These are phyloP conservation scores for Myxozyma neotropica DNA, from an alignment of 805 yeast genomes.

Conservation along the genomic window DNA sequence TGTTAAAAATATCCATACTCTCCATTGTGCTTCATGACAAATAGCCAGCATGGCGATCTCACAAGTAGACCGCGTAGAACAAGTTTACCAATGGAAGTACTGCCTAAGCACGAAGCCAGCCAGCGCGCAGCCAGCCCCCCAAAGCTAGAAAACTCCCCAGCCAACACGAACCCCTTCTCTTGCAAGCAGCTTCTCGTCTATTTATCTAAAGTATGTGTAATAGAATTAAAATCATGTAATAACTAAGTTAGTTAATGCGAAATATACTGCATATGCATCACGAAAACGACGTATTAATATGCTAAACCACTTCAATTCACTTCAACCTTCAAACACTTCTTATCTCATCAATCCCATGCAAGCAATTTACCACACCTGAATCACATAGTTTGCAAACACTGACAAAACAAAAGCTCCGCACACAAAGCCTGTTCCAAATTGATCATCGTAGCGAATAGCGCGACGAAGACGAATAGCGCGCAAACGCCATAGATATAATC, in stretches of 20 bases:
- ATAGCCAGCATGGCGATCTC: no score
- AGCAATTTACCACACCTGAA: slow-evolving; percentile 22
- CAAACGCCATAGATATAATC: slow-evolving; percentile 79
- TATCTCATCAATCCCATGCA: background rate
- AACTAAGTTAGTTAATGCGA: background rate
- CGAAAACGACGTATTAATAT: background rate
- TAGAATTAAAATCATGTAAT: no score
- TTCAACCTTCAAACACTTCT: background rate
- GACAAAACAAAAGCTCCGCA: slow-evolving; percentile 75
- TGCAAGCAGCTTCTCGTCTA: no score
- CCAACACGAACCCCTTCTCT: no score
- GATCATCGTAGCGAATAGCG: slow-evolving; percentile 84
- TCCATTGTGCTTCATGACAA: no score
- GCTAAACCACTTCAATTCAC: background rate
- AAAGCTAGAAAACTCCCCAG: no score
- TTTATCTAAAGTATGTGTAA: no score
- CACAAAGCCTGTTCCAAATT: slow-evolving; percentile 80
- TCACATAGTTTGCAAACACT: slow-evolving; percentile 48
- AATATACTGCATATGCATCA: background rate
- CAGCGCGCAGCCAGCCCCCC: no score
- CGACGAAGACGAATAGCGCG: slow-evolving; percentile 77
- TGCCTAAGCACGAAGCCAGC: no score
- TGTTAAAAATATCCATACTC: no score
- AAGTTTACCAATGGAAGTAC: no score
- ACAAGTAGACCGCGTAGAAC: no score